Evolutionary conservation across 75 land plant genomes (phyloP).

Genomic region (Ceratopteris richardii): DNA sequence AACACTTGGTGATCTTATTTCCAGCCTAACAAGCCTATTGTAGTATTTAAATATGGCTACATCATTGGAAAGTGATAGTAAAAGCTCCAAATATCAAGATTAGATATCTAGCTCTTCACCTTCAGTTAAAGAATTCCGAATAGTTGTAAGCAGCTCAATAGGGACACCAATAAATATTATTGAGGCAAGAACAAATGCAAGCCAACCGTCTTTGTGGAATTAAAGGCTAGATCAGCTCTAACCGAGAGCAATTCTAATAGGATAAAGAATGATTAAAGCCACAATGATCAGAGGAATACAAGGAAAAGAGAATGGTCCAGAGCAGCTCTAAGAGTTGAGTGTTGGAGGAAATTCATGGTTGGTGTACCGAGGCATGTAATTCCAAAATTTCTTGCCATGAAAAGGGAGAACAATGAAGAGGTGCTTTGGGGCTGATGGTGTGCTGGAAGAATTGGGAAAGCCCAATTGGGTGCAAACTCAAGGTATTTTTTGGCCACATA

Average conservation of each 20-base stretch:
- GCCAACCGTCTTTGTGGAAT: not conserved
- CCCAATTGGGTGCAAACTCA: too few species aligned
- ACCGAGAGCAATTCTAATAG: not conserved
- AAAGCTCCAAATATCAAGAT: not conserved
- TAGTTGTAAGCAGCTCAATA: not conserved
- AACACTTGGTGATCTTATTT: conserved; percentile 12
- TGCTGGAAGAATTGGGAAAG: too few species aligned
- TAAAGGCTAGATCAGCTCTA: not conserved
- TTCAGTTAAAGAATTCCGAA: not conserved
- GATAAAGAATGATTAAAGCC: too few species aligned
- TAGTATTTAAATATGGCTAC: conserved; percentile 13
- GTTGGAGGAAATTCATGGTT: too few species aligned
- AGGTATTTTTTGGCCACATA: too few species aligned
- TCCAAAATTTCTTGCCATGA: too few species aligned
- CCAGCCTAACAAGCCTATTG: conserved; percentile 21
- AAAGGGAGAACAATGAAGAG: conserved; percentile 43
- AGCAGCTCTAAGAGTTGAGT: too few species aligned
- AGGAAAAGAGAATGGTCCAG: too few species aligned
- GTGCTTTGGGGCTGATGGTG: conserved; percentile 82
- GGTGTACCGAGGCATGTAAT: too few species aligned
- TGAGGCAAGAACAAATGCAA: not conserved
- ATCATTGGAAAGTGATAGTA: not conserved
- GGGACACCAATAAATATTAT: not conserved
- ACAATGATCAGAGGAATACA: too few species aligned
- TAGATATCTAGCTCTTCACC: not conserved